A percentile compares a stretch with the other conserved stretches of the same genome.
Evolutionary conservation across 2,329 filamentous ascomycete species (phyloP).

Genomic region (Reticulascus tulasneorum): DNA sequence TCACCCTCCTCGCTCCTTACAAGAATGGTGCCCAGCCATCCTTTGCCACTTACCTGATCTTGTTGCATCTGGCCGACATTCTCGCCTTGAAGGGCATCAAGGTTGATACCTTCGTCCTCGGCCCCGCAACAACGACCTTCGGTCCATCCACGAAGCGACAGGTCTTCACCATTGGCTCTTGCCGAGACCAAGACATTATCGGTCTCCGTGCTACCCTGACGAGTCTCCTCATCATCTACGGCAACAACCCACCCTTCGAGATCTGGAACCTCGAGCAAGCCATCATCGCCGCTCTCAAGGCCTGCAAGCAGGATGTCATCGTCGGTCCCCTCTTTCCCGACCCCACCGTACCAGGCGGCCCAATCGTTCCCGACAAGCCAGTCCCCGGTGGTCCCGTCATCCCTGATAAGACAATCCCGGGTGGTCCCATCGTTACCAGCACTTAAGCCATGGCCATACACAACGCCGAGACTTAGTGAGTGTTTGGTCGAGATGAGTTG

Average conservation of each 20-base stretch:
- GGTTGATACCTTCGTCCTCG: constrained; percentile 7
- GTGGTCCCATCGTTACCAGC: constrained; percentile 20
- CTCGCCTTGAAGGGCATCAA: constrained; percentile 9
- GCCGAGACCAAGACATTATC: constrained; percentile 14
- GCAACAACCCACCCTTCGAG: constrained; percentile 8
- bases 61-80: constrained; percentile 12
- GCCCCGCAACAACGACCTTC: constrained; percentile 5
- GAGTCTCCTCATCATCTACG: constrained; percentile 13
- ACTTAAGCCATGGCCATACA: constrained; percentile 1
- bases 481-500: constrained; percentile 7
- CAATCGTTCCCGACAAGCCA: constrained; percentile 23
- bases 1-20: not conserved
- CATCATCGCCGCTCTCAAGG: constrained; percentile 14
- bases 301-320: constrained; percentile 10
- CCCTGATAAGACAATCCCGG: constrained; percentile 25
- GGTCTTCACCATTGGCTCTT: constrained; percentile 14
- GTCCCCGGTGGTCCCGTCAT: constrained; percentile 20
- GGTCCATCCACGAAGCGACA: constrained; percentile 11
- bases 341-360: constrained; percentile 23
- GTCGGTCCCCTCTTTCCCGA: constrained; percentile 16
- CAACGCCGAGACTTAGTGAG: not conserved
- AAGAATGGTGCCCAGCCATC: not conserved
- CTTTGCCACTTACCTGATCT: constrained; percentile 7
- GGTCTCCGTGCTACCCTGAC: constrained; percentile 14
- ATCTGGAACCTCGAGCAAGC: constrained; percentile 15